Conservation (phyloP, 2,329 filamentous ascomycete genomes). For the Chaetomium globosum region DNA sequence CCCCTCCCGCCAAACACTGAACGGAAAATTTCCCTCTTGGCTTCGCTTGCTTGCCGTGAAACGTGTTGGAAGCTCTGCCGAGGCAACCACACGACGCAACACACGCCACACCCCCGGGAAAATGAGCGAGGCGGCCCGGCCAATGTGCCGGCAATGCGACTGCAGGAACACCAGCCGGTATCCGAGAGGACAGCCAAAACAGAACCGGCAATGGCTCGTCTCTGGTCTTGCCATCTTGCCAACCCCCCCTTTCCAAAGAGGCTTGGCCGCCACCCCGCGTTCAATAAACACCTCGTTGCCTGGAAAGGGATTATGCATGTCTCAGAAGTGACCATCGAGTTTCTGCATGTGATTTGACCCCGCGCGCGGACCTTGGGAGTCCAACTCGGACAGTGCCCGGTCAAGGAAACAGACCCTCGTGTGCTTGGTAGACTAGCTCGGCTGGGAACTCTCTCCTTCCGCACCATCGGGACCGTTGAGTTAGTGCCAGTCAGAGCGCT, state of each 20-base stretch:
- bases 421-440: too few relatives aligned
- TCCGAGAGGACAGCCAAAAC: background rate
- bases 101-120: background rate
- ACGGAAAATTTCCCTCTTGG: background rate
- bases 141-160: background rate
- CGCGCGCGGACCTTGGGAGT: background rate
- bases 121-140: slow-evolving; percentile 1
- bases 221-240: background rate
- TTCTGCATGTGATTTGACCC: background rate
- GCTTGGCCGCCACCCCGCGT: background rate
- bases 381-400: background rate
- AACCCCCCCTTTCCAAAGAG: background rate
- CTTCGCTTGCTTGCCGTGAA: background rate
- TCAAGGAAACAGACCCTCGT: background rate
- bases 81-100: background rate
- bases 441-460: background rate
- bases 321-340: background rate
- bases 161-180: background rate
- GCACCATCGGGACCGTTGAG: background rate
- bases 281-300: background rate
- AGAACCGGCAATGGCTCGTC: background rate
- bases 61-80: background rate
- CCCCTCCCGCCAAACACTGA: background rate
- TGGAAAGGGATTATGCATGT: background rate
- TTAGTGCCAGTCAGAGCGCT: background rate